These are phyloP conservation scores for Phellopilus nigrolimitatus DNA, from an alignment of 1,284 basidiomycete species.

Conservation along the genomic window DNA sequence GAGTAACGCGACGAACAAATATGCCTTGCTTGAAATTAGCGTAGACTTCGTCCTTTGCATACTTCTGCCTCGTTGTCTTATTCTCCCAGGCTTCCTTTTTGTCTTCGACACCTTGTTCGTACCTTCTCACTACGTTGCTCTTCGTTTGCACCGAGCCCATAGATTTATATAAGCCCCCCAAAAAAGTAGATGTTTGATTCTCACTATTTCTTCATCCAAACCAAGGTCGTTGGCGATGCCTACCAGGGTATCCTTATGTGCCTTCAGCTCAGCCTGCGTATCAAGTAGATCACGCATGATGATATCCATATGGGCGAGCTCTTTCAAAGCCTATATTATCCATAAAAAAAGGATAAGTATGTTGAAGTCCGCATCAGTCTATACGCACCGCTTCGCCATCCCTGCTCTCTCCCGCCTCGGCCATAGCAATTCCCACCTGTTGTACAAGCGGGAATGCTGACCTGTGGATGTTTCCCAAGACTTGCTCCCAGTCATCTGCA, in stretches of 20 bases:
- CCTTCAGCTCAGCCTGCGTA: conserved; percentile 51
- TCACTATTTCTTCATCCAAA: conserved; percentile 56
- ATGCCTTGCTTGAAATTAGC: conserved; percentile 58
- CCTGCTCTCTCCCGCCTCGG: conserved; percentile 14
- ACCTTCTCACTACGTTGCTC: conserved; percentile 44
- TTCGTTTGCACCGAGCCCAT: conserved; percentile 25
- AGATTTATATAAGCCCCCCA: conserved; percentile 4
- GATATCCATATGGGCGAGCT: conserved; percentile 42
- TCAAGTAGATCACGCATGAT: conserved; percentile 67
- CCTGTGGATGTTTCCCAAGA: conserved; percentile 6
- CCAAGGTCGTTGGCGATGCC: conserved; percentile 52
- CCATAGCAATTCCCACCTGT: conserved; percentile 13
- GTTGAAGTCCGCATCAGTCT: not conserved
- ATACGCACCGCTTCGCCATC: conserved; percentile 11
- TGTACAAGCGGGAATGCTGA: conserved; percentile 1
- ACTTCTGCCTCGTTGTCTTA: conserved; percentile 71
- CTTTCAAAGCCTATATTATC: conserved; percentile 11
- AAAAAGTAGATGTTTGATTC: conserved; percentile 20
- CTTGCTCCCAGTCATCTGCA: conserved; percentile 11
- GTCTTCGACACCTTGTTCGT: conserved; percentile 39
- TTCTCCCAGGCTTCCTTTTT: conserved; percentile 44
- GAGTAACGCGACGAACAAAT: conserved; percentile 47
- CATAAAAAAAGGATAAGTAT: not conserved
- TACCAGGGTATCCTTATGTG: conserved; percentile 50
- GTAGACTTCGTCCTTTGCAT: conserved; percentile 60